Percentiles rank a stretch among this genome's conserved stretches.
Conservation (phyloP, 352 stramenopile species). For the Nothophytophthora sp. region DNA sequence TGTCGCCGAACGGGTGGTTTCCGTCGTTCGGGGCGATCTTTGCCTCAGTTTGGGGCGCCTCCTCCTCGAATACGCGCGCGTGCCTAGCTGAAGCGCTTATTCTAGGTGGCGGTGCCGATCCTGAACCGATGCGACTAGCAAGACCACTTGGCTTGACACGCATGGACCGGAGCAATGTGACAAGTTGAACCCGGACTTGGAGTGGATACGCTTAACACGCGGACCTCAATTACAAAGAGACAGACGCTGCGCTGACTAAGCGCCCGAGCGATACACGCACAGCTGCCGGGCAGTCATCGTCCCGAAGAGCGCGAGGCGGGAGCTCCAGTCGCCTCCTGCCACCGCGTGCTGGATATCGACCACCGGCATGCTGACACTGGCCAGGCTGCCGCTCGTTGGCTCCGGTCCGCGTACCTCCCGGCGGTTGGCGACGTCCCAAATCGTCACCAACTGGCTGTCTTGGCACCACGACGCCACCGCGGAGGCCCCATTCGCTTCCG, state of each 20-base stretch:
- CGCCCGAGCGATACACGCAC: slow-evolving; percentile 21
- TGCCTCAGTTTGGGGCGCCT: too few relatives aligned
- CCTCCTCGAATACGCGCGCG: too few relatives aligned
- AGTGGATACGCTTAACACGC: background rate
- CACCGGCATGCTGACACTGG: slow-evolving; percentile 14
- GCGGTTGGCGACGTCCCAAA: slow-evolving; percentile 25
- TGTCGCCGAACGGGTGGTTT: too few relatives aligned
- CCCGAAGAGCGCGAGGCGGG: slow-evolving; percentile 30
- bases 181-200: slow-evolving; percentile 1
- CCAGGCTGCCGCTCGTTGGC: background rate
- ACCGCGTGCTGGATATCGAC: slow-evolving; percentile 42
- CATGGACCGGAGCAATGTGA: too few relatives aligned
- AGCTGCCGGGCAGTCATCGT: slow-evolving; percentile 32
- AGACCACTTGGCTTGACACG: too few relatives aligned
- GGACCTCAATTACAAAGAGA: background rate
- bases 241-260: background rate
- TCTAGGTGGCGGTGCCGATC: too few relatives aligned
- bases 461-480: slow-evolving; percentile 33
- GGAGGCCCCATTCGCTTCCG: slow-evolving; percentile 23
- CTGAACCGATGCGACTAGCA: too few relatives aligned
- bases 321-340: slow-evolving; percentile 23
- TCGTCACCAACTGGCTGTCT: slow-evolving; percentile 20
- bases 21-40: too few relatives aligned
- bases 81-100: too few relatives aligned
- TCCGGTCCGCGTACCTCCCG: slow-evolving; percentile 13